Evolutionary conservation across 805 yeast genomes (phyloP).

Genomic region (Metschnikowia picachoensis): DNA sequence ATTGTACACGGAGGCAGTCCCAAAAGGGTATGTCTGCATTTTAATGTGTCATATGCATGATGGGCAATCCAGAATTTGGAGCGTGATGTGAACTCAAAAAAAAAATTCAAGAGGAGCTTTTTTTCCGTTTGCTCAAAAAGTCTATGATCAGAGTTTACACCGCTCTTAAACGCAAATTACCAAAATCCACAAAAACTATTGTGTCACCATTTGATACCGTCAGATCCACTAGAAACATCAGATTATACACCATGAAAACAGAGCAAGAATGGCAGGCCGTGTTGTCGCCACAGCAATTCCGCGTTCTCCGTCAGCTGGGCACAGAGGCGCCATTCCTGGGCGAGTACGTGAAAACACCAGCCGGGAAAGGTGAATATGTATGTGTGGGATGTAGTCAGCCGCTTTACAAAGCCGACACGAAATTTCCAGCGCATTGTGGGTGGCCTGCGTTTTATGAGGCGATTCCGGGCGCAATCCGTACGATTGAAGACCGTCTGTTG

Average conservation of each 20-base stretch:
- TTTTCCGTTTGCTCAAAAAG: too few species aligned
- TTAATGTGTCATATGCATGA: too few species aligned
- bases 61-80: too few species aligned
- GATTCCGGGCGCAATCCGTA: constrained; percentile 68
- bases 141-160: not conserved
- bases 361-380: constrained; percentile 60
- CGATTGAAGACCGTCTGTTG: constrained; percentile 53
- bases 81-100: too few species aligned
- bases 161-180: not conserved
- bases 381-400: constrained; percentile 89
- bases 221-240: not conserved
- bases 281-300: constrained; percentile 71
- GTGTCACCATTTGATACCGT: not conserved
- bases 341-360: constrained; percentile 51
- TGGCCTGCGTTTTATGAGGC: constrained; percentile 98
- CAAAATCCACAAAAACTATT: not conserved
- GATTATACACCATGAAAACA: constrained; percentile 16
- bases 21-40: too few species aligned
- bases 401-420: constrained; percentile 71
- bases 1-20: too few species aligned
- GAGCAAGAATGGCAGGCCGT: constrained; percentile 78
- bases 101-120: too few species aligned
- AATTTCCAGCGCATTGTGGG: constrained; percentile 90
- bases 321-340: constrained; percentile 70
- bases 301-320: constrained; percentile 69